phyloP scores from a whole-genome alignment of 1,284 basidiomycete species.

The Uromyces viciae-fabae region DNA sequence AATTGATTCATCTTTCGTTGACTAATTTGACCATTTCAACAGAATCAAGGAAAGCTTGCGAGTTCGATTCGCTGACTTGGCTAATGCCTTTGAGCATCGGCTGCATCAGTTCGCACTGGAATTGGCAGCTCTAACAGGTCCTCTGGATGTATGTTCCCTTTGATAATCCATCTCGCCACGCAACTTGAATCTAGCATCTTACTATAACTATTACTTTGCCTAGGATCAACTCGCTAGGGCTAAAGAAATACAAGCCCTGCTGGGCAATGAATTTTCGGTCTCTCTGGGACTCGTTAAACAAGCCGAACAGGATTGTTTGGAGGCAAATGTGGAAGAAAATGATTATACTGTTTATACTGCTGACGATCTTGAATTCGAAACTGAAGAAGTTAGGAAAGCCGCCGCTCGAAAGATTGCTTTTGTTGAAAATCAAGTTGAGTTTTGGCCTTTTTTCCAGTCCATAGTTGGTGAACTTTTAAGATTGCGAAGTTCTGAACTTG shows the following conservation, averaged over 20 bases:
- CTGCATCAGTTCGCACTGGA: slow-evolving; percentile 70
- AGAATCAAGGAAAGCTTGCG: slow-evolving; percentile 86
- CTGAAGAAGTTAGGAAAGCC: slow-evolving; percentile 74
- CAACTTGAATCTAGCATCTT: background rate
- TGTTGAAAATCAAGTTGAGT: slow-evolving; percentile 82
- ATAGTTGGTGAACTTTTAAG: too few relatives aligned
- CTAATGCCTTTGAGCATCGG: slow-evolving; percentile 75
- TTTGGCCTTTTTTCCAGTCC: background rate
- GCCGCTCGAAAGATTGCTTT: slow-evolving; percentile 86
- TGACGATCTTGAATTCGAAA: slow-evolving; percentile 85
- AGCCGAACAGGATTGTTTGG: slow-evolving; percentile 71
- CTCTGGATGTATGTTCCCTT: slow-evolving; percentile 65
- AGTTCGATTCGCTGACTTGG: slow-evolving; percentile 74
- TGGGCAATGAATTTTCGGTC: slow-evolving; percentile 63
- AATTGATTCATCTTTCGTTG: background rate
- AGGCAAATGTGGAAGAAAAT: slow-evolving; percentile 95
- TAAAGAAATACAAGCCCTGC: slow-evolving; percentile 63
- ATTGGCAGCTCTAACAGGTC: slow-evolving; percentile 71
- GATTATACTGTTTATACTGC: slow-evolving; percentile 88
- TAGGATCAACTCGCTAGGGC: slow-evolving; percentile 63
- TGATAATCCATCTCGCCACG: background rate
- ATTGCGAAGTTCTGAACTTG: too few relatives aligned
- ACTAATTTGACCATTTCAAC: background rate
- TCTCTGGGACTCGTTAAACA: slow-evolving; percentile 61
- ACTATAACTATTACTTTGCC: too few relatives aligned